phyloP scores from a whole-genome alignment of 1,139 yeast species.

The Kodamaea sp. region DNA sequence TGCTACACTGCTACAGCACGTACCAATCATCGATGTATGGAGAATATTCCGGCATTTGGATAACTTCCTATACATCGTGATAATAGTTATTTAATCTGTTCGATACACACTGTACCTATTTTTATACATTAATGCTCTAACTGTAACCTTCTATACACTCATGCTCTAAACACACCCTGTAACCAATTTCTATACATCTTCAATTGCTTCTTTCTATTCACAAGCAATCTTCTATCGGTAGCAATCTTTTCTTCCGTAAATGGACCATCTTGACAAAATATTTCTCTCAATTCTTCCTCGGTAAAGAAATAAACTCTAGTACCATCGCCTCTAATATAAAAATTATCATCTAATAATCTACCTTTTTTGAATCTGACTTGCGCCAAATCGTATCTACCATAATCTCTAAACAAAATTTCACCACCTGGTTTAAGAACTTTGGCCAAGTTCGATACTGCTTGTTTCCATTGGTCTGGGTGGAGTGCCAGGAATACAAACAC shows the following conservation, averaged over 20 bases:
- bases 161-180: conserved; percentile 74
- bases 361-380: conserved; percentile 92
- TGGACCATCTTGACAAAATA: conserved; percentile 58
- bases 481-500: conserved; percentile 91
- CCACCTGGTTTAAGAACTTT: conserved; percentile 91
- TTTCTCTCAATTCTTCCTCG: conserved; percentile 79
- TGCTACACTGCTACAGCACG: conserved; percentile 35
- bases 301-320: conserved; percentile 96
- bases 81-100: conserved; percentile 14
- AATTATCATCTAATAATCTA: conserved; percentile 83
- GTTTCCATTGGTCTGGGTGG: conserved; percentile 86
- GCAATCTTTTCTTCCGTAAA: conserved; percentile 75
- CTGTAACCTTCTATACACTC: neutral
- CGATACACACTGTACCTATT: neutral
- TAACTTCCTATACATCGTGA: conserved; percentile 67
- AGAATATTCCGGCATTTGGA: conserved; percentile 58
- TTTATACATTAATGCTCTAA: neutral
- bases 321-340: conserved; percentile 96
- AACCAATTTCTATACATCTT: conserved; percentile 98
- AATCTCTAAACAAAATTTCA: conserved; percentile 81
- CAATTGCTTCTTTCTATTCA: conserved; percentile 84
- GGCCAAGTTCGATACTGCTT: conserved; percentile 67
- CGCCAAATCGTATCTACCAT: conserved; percentile 93
- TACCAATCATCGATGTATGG: conserved; percentile 53
- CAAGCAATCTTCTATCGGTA: conserved; percentile 85